Base-by-base conservation (phyloP, 2,329 filamentous ascomycete genomes). In the Arthroderma sp. region DNA sequence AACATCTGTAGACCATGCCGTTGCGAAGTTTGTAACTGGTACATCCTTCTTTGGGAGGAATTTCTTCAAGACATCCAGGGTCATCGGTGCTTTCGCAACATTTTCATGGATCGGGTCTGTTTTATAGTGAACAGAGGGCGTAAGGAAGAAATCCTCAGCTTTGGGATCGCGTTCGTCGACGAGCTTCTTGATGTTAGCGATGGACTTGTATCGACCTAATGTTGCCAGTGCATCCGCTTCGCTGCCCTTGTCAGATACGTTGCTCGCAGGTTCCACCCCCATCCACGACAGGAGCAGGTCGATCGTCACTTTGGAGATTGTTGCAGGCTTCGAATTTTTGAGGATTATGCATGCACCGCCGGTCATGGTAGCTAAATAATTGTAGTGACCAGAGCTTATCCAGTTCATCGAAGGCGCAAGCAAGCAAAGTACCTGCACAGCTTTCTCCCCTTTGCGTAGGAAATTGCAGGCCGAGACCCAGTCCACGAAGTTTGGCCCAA, bases 201-300 rank as follows among this genome's bases (percentile, higher is more conserved):
- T 25, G 5, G 11, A n/a, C 9, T 31, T 35, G 17, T 55, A 55
- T 7, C 37, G 25, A 17, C 31, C 19, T 21, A 55, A 19, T 13
- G 11, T 31, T 33, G 54, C 54, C 17, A 31, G 7, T 19, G 25
- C 8, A 17, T n/a, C 28, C 4, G 5, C 23, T 1, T 56, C 41
- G 39, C 63, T 61, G 19, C 57, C 61, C 35, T 65, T 63, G 35
- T 64, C 60, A 6, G 57, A 60, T 7, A 39, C 13, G 1, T 62
- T 65, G 8, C 55, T n/a, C 56, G 31, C 11, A 2, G 66, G 64
- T 31, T 61, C 65, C 0, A 70, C 65, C 8, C 73, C 71, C 74
- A 76, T 76, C 74, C 75, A 77, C 0, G 71, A 63, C 19, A 77
- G 61, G 2, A 77, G 64, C 0, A 77, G 58, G n/a, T 67, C 66